Percentiles rank a stretch among this genome's conserved stretches.
Evolutionary conservation across 2,329 filamentous ascomycete genomes (phyloP).

Genomic region (Cladobotryum mycophilum): DNA sequence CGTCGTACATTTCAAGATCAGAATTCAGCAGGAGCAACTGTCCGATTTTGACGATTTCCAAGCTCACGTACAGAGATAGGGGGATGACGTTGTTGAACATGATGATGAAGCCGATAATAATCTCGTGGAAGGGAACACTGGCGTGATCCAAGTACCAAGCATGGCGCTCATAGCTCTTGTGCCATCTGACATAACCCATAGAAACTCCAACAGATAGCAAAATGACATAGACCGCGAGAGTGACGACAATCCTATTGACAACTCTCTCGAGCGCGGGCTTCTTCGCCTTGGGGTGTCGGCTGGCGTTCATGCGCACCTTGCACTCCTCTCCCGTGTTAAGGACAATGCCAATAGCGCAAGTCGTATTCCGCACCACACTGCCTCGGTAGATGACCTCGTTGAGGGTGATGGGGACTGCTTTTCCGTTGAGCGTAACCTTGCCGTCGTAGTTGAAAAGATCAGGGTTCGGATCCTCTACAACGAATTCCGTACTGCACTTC

Average conservation of each 20-base stretch:
- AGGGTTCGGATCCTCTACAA: slow-evolving; percentile 71
- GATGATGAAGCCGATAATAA: slow-evolving; percentile 85
- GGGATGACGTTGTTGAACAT: slow-evolving; percentile 97
- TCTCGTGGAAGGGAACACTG: slow-evolving; percentile 68
- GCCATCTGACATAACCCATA: slow-evolving; percentile 76
- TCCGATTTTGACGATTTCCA: slow-evolving; percentile 80
- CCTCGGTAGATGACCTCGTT: slow-evolving; percentile 82
- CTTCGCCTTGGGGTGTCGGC: slow-evolving; percentile 80
- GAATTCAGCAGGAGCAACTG: slow-evolving; percentile 71
- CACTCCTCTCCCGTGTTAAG: slow-evolving; percentile 88
- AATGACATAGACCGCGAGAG: slow-evolving; percentile 74
- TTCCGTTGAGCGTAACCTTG: slow-evolving; percentile 51
- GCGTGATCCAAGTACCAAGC: slow-evolving; percentile 73
- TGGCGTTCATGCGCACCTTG: slow-evolving; percentile 89
- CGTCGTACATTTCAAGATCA: slow-evolving; percentile 89
- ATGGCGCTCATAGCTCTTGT: slow-evolving; percentile 54
- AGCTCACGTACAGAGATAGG: slow-evolving; percentile 80
- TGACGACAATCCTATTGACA: slow-evolving; percentile 74
- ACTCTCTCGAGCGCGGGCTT: slow-evolving; percentile 69
- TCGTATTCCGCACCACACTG: slow-evolving; percentile 77
- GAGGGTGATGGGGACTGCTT: slow-evolving; percentile 65
- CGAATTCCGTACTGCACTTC: slow-evolving; percentile 53
- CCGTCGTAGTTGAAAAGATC: slow-evolving; percentile 74
- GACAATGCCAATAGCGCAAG: slow-evolving; percentile 65
- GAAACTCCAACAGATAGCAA: slow-evolving; percentile 74